Base-by-base conservation (phyloP, 208 protist species). In the Vickermania spadyakhi region DNA sequence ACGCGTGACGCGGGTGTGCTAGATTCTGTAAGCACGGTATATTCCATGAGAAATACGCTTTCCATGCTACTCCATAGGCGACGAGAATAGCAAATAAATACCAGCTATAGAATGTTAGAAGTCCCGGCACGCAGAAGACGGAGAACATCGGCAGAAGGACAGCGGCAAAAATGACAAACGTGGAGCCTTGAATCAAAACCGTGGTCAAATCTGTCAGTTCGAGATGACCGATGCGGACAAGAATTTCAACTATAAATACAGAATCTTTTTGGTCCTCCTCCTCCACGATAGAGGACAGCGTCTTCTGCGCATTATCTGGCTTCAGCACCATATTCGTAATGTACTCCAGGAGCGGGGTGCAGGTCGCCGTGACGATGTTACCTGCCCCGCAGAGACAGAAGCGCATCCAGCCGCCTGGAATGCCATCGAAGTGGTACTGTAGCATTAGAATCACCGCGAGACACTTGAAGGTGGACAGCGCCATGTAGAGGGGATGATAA, bases 261-360 rank as follows among this genome's bases (percentile, higher is more conserved):
- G 65, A 69, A 66, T 82, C 81, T 45, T 60, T 53, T 31, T 66
- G 64, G 49, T 73, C 72, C 51, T 84, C 81, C n/a, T 70, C 63
- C 51, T 81, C 72, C 36, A 62, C 63, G 29, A 65, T 57, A 21
- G 66, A 50, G 1, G 28, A 56, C 21, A 56, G 36, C 52, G 13
- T 4, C 53, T 14, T 25, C 31, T 28, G 57, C 2, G 31, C 55
- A 3, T 5, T 41, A 57, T 84, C 81, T 11, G 72, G 58, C 30
- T 64, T 73, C 0, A 88, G 66, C 18, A 88, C 55, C 52, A 72
- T 14, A 21, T 65, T 53, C 14, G 65, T 60, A n/a, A 60, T 51
- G 54, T 84, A 79, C 66, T 84, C 76, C 65, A 82, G 60, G 0
- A 87, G 67, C 0, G 81, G 72, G 14, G 76, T 81, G 3, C 82